Evolutionary conservation across 306 rosid species (phyloP), one percentile per base, ranked within the genome.

Genomic region (Purshia tridentata): DNA sequence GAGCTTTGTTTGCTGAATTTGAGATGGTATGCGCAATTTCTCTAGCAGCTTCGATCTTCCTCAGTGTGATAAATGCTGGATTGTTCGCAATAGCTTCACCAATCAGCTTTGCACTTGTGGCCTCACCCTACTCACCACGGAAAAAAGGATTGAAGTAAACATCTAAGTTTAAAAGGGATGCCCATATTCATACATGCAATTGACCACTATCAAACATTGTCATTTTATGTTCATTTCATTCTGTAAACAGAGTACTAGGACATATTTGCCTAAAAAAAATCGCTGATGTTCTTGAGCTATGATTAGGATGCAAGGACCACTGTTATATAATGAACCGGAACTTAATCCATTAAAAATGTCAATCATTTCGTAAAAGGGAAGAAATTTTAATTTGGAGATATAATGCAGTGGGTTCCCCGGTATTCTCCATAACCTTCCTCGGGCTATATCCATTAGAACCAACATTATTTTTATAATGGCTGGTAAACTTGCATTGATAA

Each of bases 41-140:
- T 82, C 98, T 89, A 18, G 97, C 91, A 58, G 97, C 97, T 85
- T 93, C 97, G 12, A 93, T 91, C 83, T 82, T 91, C 90, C 97
- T 86, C 35, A 93, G 72, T 35, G 91, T 85, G 75, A 85, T 91
- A 77, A 93, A 91, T n/a, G 98, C 96, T 20, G 97, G 96, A 79
- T 93, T 93, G 41, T 86, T 89, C 40, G 97, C 88, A 70, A 91
- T 90, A 45, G 98, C 94, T 86, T 86, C 81, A 67, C 98, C 98
- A 49, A 91, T 91, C 84, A 93, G 84, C 76, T 88, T 86, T 42
- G 94, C 98, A 89, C 97, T 91, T 62, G 82, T 86, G 51, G 97
- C 97, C 77, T 91, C 98, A 6, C 98, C 96, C 98, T 93, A 88
- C 64, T 65, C 65, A 79, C 39, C 68, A 51, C 37, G 8, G 55